Percentiles rank a stretch among this genome's conserved stretches.
These are phyloP conservation scores for Cercospora sp. DNA, from an alignment of 2,329 filamentous ascomycete species.

Conservation along the genomic window DNA sequence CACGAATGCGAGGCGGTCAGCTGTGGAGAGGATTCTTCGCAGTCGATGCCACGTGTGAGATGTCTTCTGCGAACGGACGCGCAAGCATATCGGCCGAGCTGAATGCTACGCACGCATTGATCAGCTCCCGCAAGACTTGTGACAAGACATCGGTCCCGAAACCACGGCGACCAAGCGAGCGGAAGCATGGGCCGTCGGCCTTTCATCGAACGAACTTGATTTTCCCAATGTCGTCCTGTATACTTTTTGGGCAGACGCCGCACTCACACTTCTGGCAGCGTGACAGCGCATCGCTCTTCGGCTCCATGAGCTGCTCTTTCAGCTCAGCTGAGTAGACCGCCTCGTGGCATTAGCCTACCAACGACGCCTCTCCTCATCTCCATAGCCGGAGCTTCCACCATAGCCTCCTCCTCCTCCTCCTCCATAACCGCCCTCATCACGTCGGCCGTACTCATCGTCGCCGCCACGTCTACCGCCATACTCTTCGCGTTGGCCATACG, in stretches of 20 bases:
- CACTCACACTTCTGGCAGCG: background rate
- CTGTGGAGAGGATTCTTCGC: background rate
- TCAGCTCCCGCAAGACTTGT: background rate
- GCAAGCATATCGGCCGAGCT: too few species aligned
- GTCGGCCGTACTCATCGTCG: slow-evolving; percentile 15
- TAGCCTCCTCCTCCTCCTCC: slow-evolving; percentile 19
- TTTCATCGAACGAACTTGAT: background rate
- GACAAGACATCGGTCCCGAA: background rate
- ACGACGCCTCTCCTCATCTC: slow-evolving; percentile 16
- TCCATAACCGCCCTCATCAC: slow-evolving; percentile 19
- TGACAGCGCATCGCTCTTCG: background rate
- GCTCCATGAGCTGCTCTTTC: background rate
- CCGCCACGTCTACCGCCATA: slow-evolving; percentile 7
- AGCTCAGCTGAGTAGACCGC: background rate
- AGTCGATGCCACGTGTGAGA: background rate
- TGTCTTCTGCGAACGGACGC: background rate
- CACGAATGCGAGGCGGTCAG: background rate
- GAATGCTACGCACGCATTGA: background rate
- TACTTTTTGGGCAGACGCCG: background rate
- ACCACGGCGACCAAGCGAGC: background rate
- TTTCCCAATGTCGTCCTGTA: background rate
- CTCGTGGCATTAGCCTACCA: slow-evolving; percentile 13
- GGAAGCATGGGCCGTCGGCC: background rate
- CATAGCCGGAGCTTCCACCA: slow-evolving; percentile 12
- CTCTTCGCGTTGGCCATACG: slow-evolving; percentile 12